Evolutionary conservation across 768 basidiomycete species (phyloP), one percentile per base, ranked within the genome.

Genomic region (Pleurotus djamor): DNA sequence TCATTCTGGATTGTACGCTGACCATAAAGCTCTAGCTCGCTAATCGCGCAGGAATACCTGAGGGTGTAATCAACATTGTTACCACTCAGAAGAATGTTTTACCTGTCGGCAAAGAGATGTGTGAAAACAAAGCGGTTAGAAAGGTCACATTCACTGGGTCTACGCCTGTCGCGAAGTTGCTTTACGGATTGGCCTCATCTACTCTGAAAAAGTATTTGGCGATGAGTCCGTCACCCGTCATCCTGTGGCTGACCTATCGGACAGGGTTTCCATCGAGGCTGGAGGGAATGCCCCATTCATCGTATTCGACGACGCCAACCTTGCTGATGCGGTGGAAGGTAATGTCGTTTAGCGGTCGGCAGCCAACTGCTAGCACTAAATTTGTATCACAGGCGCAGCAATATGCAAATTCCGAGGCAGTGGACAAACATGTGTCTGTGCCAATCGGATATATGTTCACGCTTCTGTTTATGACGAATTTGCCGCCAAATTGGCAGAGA

Each of bases 231-330:
- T 36, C 45, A 57, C 14, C 21, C n/a, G 14, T n/a, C 38, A 41
- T 41, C 38, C 38, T 10, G n/a, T n/a, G 49, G 8, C 9, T 28
- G 59, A 32, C 50, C 16, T n/a, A n/a, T 5, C 7, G 13, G 21
- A n/a, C 79, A 78, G 86, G 62, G 69, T 86, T 8, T 93, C 93
- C 1, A 72, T 94, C 38, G 94, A 96, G 74, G 91, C 94, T 33
- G 94, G 95, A 12, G 96, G 97, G 33, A 98, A 98, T 64, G 87
- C 96, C 0, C 91, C 96, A 0, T 95, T 99, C 72, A 97, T 98
- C 65, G 91, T 99, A 5, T 98, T 99, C 70, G 91, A 94, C 63
- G 97, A 98, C 67, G 96, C 95, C 0, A 88, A 98, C 69, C 82
- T 99, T 54, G 92, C 94, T 51, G 86, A 89, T 59, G 97, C 97